Evolutionary conservation across 2,329 filamentous ascomycete species (phyloP), one percentile per base, ranked within the genome.

Genomic region (Sporothrix schenckii): DNA sequence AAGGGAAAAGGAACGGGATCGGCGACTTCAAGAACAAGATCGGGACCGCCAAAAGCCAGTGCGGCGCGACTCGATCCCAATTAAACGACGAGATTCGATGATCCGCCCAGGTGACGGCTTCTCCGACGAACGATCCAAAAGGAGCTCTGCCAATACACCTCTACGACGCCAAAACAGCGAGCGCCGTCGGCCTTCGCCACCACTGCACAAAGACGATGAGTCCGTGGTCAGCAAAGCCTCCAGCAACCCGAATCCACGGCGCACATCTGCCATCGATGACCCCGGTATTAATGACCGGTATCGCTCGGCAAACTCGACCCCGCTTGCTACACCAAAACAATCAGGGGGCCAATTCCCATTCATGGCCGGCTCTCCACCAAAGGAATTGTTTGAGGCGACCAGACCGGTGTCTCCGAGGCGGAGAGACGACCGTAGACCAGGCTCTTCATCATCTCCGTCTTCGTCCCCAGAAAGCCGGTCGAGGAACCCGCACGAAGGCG

Each of bases 101-200:
- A 70, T 75, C 1, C 73, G 76, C 4, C 76, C 77, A 16, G 78
- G 79, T n/a, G 79, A 79, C 7, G 81, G 76, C 21, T 79, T 79
- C 47, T 82, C 79, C 34, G 81, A 83, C 24, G 82, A 83, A 11
- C 75, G 78, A 44, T 72, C 77, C 13, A 80, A 76, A 69, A 75
- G 74, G 2, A 73, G 76, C 24, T 73, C 53, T 1, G 24, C 60
- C 49, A 61, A 56, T 19, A 65, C 65, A 4, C 67, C 72, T 5
- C 16, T 72, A 16, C 72, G 73, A 13, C 77, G 69, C 63, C 77
- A 69, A 67, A 77, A 75, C 49, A 77, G 77, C 49, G 70, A 75
- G n/a, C 76, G 77, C 7, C 77, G 78, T 41, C 79, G 79, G 69
- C 80, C 80, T 1, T 72, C 79, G 11, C 73, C 80, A 1, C 72